Percentiles rank a stretch among this genome's conserved stretches.
These are phyloP conservation scores for Saccharomyces hybrid DNA, from an alignment of 1,139 yeast species.

Conservation along the genomic window DNA sequence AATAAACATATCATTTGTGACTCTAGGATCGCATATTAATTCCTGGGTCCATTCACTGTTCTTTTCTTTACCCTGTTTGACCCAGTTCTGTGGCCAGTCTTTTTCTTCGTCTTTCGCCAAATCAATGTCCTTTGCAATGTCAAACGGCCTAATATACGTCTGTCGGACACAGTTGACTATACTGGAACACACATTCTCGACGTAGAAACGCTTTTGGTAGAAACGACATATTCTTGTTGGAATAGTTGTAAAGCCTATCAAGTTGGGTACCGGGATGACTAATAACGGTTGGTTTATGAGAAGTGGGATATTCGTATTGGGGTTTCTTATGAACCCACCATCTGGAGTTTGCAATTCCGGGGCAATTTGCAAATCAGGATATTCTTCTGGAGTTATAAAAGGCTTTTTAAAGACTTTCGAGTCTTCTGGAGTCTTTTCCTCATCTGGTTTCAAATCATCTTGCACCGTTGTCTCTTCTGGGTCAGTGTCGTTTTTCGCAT, in stretches of 20 bases:
- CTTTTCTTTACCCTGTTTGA: slow-evolving; percentile 58
- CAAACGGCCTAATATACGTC: slow-evolving; percentile 50
- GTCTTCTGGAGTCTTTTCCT: slow-evolving; percentile 23
- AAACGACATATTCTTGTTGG: slow-evolving; percentile 74
- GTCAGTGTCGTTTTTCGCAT: too few species aligned
- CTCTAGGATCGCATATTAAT: slow-evolving; percentile 60
- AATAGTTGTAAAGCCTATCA: slow-evolving; percentile 69
- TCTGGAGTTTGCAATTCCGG: slow-evolving; percentile 42
- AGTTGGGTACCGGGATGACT: slow-evolving; percentile 64
- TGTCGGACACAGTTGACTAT: slow-evolving; percentile 52
- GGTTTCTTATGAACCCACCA: slow-evolving; percentile 27
- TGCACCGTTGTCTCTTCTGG: slow-evolving; percentile 12
- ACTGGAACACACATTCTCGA: slow-evolving; percentile 60
- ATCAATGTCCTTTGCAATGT: slow-evolving; percentile 43
- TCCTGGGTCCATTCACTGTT: slow-evolving; percentile 87
- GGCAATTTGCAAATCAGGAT: slow-evolving; percentile 48
- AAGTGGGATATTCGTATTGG: slow-evolving; percentile 43
- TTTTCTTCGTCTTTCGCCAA: slow-evolving; percentile 63
- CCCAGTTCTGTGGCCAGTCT: slow-evolving; percentile 92
- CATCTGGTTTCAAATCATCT: slow-evolving; percentile 31
- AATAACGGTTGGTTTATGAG: slow-evolving; percentile 68
- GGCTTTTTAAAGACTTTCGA: slow-evolving; percentile 47
- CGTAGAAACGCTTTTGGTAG: slow-evolving; percentile 63
- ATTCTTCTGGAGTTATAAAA: slow-evolving; percentile 52
- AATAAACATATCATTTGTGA: slow-evolving; percentile 24